Percentiles rank a stretch among this genome's conserved stretches.
These are phyloP conservation scores for Nothophoma quercina DNA, from an alignment of 2,329 filamentous ascomycete genomes.

Conservation along the genomic window DNA sequence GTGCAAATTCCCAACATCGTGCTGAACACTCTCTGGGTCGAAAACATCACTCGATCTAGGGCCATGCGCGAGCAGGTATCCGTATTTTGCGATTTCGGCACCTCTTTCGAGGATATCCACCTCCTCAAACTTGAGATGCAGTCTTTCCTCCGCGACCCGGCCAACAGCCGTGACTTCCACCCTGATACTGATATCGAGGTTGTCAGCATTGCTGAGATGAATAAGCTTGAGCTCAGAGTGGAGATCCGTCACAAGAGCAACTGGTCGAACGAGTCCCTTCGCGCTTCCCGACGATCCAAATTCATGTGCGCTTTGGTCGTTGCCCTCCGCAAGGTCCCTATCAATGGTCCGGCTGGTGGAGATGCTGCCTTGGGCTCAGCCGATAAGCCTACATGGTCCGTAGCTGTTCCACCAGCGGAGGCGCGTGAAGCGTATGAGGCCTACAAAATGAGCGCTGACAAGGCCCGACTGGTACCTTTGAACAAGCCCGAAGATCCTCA, in stretches of 20 bases:
- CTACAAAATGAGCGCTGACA: conserved; percentile 62
- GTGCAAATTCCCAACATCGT: conserved; percentile 88
- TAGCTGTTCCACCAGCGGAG: conserved; percentile 73
- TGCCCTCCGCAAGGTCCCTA: conserved; percentile 85
- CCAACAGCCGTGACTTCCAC: conserved; percentile 91
- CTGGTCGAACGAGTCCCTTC: conserved; percentile 75
- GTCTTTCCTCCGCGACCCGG: conserved; percentile 79
- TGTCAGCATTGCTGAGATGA: conserved; percentile 79
- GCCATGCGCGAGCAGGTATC: conserved; percentile 88
- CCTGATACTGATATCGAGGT: conserved; percentile 82
- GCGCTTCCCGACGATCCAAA: conserved; percentile 83
- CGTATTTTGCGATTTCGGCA: conserved; percentile 84
- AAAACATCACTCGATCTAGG: conserved; percentile 90
- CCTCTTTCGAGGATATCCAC: conserved; percentile 88
- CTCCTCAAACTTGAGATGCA: conserved; percentile 84
- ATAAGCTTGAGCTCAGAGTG: conserved; percentile 84
- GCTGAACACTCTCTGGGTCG: conserved; percentile 91
- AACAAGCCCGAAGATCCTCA: conserved; percentile 39
- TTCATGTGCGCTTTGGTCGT: conserved; percentile 94
- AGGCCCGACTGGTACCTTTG: conserved; percentile 68
- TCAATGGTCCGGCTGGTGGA: conserved; percentile 80
- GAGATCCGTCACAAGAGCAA: conserved; percentile 84
- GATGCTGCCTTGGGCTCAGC: conserved; percentile 65
- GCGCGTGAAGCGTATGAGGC: conserved; percentile 69
- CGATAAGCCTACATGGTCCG: conserved; percentile 82